These are phyloP conservation scores for Zopfochytrium polystomum DNA, from an alignment of 371 early-diverging fungal species.

Conservation along the genomic window DNA sequence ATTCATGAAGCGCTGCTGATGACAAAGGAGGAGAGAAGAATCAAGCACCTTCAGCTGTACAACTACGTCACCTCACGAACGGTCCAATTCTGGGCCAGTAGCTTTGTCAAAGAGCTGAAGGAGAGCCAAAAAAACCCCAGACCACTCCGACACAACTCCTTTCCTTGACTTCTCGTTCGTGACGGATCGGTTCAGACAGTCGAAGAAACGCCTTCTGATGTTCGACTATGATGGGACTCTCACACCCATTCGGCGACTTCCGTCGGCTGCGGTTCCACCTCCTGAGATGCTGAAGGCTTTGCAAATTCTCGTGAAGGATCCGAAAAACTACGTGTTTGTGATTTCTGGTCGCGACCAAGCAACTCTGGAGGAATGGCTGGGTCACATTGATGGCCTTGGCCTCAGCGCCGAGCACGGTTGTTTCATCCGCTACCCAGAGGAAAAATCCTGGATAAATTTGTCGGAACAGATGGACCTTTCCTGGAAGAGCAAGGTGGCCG, in stretches of 20 bases:
- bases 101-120: slow-evolving; percentile 67
- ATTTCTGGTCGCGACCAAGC: slow-evolving; percentile 89
- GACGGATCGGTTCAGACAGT: slow-evolving; percentile 45
- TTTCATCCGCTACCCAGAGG: slow-evolving; percentile 65
- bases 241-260: slow-evolving; percentile 49
- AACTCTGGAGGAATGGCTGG: slow-evolving; percentile 74
- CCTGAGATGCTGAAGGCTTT: slow-evolving; percentile 47
- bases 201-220: slow-evolving; percentile 62
- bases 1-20: slow-evolving; percentile 88
- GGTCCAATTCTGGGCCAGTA: slow-evolving; percentile 87
- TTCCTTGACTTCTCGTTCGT: slow-evolving; percentile 53
- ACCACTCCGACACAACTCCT: slow-evolving; percentile 58
- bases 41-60: slow-evolving; percentile 81
- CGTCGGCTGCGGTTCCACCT: slow-evolving; percentile 52
- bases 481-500: slow-evolving; percentile 82
- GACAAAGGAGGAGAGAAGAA: slow-evolving; percentile 71
- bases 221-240: slow-evolving; percentile 58
- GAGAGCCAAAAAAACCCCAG: slow-evolving; percentile 11
- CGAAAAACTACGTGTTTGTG: slow-evolving; percentile 84
- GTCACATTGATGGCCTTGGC: slow-evolving; percentile 71
- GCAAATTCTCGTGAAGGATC: slow-evolving; percentile 40
- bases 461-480: slow-evolving; percentile 75
- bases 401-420: slow-evolving; percentile 87
- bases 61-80: slow-evolving; percentile 87
- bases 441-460: slow-evolving; percentile 70